These are phyloP conservation scores for Diaporthe humulicola DNA, from an alignment of 2,329 filamentous ascomycete species.

Conservation along the genomic window DNA sequence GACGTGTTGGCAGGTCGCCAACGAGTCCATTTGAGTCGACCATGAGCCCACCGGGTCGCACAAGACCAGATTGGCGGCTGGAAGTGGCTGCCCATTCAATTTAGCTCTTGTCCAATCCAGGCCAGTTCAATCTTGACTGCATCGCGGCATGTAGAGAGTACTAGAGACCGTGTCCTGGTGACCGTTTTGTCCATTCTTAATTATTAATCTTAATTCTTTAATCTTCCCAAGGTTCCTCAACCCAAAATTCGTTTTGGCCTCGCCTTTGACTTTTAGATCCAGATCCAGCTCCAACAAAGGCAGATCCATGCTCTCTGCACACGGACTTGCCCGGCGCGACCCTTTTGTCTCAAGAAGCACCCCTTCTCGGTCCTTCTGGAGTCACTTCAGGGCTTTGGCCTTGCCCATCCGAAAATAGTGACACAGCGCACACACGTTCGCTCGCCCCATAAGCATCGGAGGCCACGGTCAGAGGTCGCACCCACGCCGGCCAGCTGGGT, in stretches of 20 bases:
- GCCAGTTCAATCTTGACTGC: not conserved
- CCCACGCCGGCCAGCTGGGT: not conserved
- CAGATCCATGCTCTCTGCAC: not conserved
- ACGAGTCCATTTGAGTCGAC: conserved; percentile 11
- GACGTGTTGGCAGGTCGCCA: conserved; percentile 3
- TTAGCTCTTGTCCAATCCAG: not conserved
- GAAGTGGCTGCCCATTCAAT: not conserved
- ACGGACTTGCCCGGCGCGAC: conserved; percentile 3
- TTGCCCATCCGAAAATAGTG: conserved; percentile 18
- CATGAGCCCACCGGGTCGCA: conserved; percentile 9
- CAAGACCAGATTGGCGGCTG: conserved; percentile 13
- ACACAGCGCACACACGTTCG: conserved; percentile 8
- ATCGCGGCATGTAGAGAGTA: not conserved
- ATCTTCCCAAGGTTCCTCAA: not conserved
- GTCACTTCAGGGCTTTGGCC: conserved; percentile 2
- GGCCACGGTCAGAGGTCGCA: not conserved
- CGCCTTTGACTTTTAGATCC: conserved; percentile 17
- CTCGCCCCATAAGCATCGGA: not conserved
- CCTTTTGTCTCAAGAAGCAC: conserved; percentile 1
- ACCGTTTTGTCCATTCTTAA: not conserved
- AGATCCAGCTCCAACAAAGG: not conserved
- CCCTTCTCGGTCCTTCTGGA: not conserved
- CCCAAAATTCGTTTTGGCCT: too few species aligned
- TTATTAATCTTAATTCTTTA: not conserved
- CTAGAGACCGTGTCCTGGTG: conserved; percentile 2